Evolutionary conservation across 495 filamentous ascomycete species (phyloP), one percentile per base, ranked within the genome.

Genomic region (Penicillium coffeae): DNA sequence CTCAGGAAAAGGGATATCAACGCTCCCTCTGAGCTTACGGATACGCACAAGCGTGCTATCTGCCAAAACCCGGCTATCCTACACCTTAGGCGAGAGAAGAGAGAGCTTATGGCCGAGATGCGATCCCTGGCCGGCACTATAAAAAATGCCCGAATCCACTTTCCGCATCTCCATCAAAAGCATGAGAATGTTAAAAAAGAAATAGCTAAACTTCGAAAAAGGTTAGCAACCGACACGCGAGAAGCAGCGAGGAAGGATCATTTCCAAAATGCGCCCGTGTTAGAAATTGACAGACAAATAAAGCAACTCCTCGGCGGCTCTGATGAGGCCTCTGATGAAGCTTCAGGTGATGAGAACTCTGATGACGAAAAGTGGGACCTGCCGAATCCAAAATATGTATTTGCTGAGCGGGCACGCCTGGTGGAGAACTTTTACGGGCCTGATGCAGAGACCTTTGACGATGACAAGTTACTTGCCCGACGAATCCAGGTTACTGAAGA

Each of bases 401-500:
- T 65, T 58, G 15, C 54, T 48, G 50, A 62, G 42, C 50, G 54
- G 20, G 62, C 51, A 8, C 51, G 54, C 21, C 54, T 65, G 1
- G 55, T 62, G 40, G 62, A 65, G 22, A 52, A 54, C 43, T 63
- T 65, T 38, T 65, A 63, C 45, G 52, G 62, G 2, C 52, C 56
- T 16, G 42, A 65, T 6, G 51, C 42, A 38, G 57, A 66, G 52
- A 47, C 43, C 13, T 63, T 47, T 58, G 18, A 63, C 21, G 46
- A 61, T 33, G 55, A 63, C 22, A 59, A 55, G 25, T 48, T 63
- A 46, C 57, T 63, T 44, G 49, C 50, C 22, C 46, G 52, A 30
- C 48, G 48, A 22, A 66, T 63, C 45, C 39, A 66, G 45, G 60
- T 63, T 55, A 66, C 56, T 15, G 59, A 63, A 46, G 60, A 66